A percentile compares a stretch with the other conserved stretches of the same genome.
Evolutionary conservation across 2,329 filamentous ascomycete genomes (phyloP).

Genomic region (Akanthomyces muscarius): DNA sequence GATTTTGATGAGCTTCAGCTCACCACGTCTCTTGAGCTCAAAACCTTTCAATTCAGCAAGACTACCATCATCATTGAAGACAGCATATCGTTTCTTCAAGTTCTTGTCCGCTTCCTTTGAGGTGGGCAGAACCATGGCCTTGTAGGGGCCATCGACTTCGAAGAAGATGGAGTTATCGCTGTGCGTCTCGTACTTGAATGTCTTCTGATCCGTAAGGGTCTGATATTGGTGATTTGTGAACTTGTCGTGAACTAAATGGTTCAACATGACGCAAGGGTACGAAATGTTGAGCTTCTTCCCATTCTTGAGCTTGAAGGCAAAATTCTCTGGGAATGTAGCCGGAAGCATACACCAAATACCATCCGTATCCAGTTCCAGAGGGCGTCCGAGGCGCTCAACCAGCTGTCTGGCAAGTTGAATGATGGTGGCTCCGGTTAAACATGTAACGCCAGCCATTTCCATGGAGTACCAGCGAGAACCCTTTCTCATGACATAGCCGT

Average conservation of each 20-base stretch:
- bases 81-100: conserved; percentile 97
- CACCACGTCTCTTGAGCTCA: conserved; percentile 94
- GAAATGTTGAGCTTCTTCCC: conserved; percentile 97
- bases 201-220: conserved; percentile 72
- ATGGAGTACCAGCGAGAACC: conserved; percentile 98
- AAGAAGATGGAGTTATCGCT: conserved; percentile 99
- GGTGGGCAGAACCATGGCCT: conserved; percentile 92
- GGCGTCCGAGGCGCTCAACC: conserved; percentile 87
- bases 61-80: conserved; percentile 97
- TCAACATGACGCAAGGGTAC: conserved; percentile 98
- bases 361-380: conserved; percentile 92
- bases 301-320: conserved; percentile 87
- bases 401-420: conserved; percentile 94
- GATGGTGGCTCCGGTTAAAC: conserved; percentile 90
- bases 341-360: conserved; percentile 99
- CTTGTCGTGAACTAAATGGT: conserved; percentile 88
- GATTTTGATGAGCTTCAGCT: conserved; percentile 98
- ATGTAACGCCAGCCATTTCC: conserved; percentile 99
- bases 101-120: conserved; percentile 99
- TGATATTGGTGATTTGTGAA: conserved; percentile 99
- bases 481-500: conserved; percentile 99
- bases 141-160: conserved; percentile 96
- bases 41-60: conserved; percentile 96
- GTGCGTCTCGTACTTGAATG: conserved; percentile 89
- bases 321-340: conserved; percentile 94